Evolutionary conservation across 805 yeast genomes (phyloP).

Genomic region (Spathaspora boniae): DNA sequence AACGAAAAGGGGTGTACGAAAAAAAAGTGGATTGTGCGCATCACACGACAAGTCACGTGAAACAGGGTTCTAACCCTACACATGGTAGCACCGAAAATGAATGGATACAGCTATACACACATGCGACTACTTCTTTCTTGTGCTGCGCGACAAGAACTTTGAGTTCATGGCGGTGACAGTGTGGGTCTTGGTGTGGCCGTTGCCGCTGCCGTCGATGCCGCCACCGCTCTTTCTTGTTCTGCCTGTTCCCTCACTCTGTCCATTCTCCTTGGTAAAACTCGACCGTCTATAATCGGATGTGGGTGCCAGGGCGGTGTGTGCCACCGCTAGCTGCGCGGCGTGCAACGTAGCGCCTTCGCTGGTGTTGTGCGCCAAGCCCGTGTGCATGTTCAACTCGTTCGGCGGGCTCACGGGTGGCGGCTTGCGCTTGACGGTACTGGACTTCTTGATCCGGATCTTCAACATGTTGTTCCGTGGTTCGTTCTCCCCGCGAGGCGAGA

Average conservation of each 20-base stretch:
- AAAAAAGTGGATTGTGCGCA: too few relatives aligned
- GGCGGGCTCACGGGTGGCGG: conserved; percentile 9
- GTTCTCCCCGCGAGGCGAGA: too few relatives aligned
- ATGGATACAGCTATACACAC: too few relatives aligned
- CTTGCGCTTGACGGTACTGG: conserved; percentile 5
- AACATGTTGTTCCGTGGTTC: too few relatives aligned
- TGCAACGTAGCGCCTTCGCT: conserved; percentile 28
- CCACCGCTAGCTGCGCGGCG: conserved; percentile 44
- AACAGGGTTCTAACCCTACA: too few relatives aligned
- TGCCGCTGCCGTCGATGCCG: too few relatives aligned
- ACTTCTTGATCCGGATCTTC: conserved; percentile 1
- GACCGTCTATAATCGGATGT: conserved; percentile 27
- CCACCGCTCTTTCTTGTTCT: background rate
- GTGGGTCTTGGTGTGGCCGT: conserved; percentile 3
- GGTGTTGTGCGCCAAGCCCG: conserved; percentile 22
- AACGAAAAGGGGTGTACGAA: too few relatives aligned
- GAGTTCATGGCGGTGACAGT: conserved; percentile 56
- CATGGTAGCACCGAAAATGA: too few relatives aligned
- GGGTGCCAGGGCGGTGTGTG: conserved; percentile 24
- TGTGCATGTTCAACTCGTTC: conserved; percentile 24
- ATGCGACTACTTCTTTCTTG: conserved; percentile 34
- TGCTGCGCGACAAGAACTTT: conserved; percentile 55
- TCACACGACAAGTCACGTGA: too few relatives aligned
- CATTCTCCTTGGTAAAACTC: conserved; percentile 33
- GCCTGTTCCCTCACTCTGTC: background rate